phyloP scores from a whole-genome alignment of 768 basidiomycete genomes.

The Boletales sp. region DNA sequence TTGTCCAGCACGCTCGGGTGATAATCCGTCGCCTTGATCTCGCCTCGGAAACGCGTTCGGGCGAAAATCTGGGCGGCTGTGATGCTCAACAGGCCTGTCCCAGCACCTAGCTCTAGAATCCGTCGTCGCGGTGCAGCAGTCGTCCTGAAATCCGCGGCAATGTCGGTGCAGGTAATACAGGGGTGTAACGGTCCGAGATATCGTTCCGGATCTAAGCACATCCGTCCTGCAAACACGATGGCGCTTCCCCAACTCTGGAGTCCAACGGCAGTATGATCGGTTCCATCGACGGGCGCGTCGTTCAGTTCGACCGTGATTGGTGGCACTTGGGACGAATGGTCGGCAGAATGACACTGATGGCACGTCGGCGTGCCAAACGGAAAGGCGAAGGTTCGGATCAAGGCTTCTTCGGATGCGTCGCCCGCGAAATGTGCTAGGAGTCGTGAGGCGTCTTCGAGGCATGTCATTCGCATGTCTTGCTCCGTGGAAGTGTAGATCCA shows the following conservation, averaged over 20 bases:
- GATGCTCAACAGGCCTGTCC: slow-evolving; percentile 82
- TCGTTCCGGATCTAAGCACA: slow-evolving; percentile 46
- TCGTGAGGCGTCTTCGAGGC: slow-evolving; percentile 56
- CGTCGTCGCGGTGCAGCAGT: slow-evolving; percentile 24
- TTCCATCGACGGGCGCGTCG: slow-evolving; percentile 59
- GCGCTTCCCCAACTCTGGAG: slow-evolving; percentile 84
- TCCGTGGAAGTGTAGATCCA: slow-evolving; percentile 45
- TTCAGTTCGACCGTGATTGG: slow-evolving; percentile 55
- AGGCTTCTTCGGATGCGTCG: slow-evolving; percentile 36
- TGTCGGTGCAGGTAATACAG: not conserved
- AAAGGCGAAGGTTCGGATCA: slow-evolving; percentile 57
- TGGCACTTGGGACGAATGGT: not conserved
- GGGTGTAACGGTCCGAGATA: slow-evolving; percentile 32
- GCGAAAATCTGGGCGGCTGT: slow-evolving; percentile 48
- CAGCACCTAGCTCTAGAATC: slow-evolving; percentile 80
- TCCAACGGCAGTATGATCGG: slow-evolving; percentile 77
- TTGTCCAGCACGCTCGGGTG: slow-evolving; percentile 74
- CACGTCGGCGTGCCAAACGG: slow-evolving; percentile 18
- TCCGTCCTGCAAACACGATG: slow-evolving; percentile 62
- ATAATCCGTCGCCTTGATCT: slow-evolving; percentile 71
- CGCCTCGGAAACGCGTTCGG: slow-evolving; percentile 9
- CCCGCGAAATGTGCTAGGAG: slow-evolving; percentile 53
- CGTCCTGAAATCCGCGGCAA: too few relatives aligned
- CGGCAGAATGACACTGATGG: not conserved
- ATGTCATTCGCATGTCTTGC: slow-evolving; percentile 34